These are phyloP conservation scores for Diplodia intermedia DNA, from an alignment of 2,329 filamentous ascomycete genomes.

Conservation along the genomic window DNA sequence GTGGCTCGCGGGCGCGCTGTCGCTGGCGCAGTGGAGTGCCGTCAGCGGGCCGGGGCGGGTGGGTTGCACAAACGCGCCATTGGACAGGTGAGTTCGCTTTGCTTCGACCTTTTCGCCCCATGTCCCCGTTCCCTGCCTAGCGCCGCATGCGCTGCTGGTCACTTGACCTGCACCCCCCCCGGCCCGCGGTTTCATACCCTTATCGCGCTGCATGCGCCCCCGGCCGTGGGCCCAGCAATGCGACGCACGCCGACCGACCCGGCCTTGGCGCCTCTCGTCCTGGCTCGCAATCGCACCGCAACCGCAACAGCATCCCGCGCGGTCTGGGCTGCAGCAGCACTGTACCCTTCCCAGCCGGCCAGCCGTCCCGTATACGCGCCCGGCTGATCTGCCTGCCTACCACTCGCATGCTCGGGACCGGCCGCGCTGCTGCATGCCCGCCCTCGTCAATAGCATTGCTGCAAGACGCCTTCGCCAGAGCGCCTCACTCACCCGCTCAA, in stretches of 20 bases:
- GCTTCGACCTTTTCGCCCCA: slow-evolving; percentile 43
- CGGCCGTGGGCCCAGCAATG: slow-evolving; percentile 18
- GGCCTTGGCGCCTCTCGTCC: slow-evolving; percentile 10
- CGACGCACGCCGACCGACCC: slow-evolving; percentile 18
- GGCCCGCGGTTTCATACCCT: slow-evolving; percentile 30
- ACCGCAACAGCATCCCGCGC: background rate
- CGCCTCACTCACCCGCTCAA: slow-evolving; percentile 27
- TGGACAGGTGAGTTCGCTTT: slow-evolving; percentile 82
- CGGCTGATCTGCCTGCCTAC: slow-evolving; percentile 32
- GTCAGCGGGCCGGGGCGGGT: slow-evolving; percentile 77
- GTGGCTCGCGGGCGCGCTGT: slow-evolving; percentile 80
- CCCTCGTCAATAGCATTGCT: slow-evolving; percentile 28
- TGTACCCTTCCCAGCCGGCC: slow-evolving; percentile 20
- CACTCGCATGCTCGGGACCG: slow-evolving; percentile 33
- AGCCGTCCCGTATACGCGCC: slow-evolving; percentile 32
- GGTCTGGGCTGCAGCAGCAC: slow-evolving; percentile 19
- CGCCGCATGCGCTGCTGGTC: slow-evolving; percentile 65
- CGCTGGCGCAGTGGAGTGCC: slow-evolving; percentile 76
- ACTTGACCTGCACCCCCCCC: slow-evolving; percentile 61
- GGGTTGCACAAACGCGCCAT: slow-evolving; percentile 74
- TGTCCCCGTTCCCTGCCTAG: slow-evolving; percentile 37
- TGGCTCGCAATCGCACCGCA: background rate
- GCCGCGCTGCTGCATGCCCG: slow-evolving; percentile 27
- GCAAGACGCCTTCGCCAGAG: slow-evolving; percentile 27
- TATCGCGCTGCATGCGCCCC: slow-evolving; percentile 29